phyloP scores from a whole-genome alignment of 495 filamentous ascomycete genomes.

The Aspergillus incahuasiensis region DNA sequence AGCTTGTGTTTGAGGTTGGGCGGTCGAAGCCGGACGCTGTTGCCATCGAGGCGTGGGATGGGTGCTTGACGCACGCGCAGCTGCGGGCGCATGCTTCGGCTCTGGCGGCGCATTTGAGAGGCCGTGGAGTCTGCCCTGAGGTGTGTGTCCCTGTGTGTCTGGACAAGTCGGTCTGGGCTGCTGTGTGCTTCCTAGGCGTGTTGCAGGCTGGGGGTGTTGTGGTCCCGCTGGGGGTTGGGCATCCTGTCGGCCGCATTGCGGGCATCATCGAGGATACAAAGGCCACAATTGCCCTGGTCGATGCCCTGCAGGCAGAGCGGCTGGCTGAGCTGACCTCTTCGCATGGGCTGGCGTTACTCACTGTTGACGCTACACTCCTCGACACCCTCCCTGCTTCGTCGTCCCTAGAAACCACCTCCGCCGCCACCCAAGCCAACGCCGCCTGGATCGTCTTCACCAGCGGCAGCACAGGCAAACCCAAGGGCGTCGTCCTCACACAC shows the following conservation, averaged over 20 bases:
- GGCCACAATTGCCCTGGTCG: neutral
- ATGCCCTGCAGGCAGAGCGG: conserved; percentile 11
- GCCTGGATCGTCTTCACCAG: conserved; percentile 60
- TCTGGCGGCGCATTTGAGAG: conserved; percentile 14
- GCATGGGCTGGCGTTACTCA: neutral
- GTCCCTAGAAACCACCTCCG: neutral
- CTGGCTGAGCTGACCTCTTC: neutral
- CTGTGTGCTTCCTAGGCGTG: conserved; percentile 36
- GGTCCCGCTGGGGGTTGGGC: conserved; percentile 39
- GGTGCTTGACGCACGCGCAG: conserved; percentile 21
- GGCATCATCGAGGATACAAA: conserved; percentile 21
- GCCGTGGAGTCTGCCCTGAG: conserved; percentile 29
- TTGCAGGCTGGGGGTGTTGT: conserved; percentile 44
- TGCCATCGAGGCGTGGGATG: conserved; percentile 20
- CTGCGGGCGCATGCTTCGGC: conserved; percentile 10
- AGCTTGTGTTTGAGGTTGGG: neutral
- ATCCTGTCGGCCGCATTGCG: conserved; percentile 40
- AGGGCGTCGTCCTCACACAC: conserved; percentile 25
- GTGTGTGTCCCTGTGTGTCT: conserved; percentile 39
- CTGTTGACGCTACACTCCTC: neutral
- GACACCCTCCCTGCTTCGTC: neutral
- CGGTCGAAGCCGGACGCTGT: conserved; percentile 10
- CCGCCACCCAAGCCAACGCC: neutral
- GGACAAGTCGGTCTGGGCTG: conserved; percentile 36
- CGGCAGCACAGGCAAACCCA: conserved; percentile 76